These are phyloP conservation scores for Blepharisma stoltei DNA, from an alignment of 73 alveolate genomes.

Conservation along the genomic window DNA sequence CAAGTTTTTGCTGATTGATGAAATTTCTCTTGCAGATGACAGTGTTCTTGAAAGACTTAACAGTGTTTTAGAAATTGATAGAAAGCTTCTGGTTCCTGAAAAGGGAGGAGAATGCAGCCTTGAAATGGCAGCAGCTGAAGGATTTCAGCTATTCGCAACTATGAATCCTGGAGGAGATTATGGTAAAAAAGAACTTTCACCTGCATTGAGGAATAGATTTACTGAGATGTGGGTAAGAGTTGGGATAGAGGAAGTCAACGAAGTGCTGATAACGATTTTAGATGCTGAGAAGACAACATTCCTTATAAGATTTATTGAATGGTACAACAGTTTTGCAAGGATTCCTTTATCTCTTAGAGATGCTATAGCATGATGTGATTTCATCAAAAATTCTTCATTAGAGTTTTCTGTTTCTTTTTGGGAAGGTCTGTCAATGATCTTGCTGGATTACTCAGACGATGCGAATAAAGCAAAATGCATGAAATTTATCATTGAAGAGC, in stretches of 20 bases:
- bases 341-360: constrained; percentile 46
- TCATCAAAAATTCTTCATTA: neutral
- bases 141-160: constrained; percentile 92
- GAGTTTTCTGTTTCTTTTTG: neutral
- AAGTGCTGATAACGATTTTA: neutral
- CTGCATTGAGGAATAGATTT: constrained; percentile 98
- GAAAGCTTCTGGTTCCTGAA: constrained; percentile 91
- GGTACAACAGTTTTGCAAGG: constrained; percentile 43
- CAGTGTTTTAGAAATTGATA: constrained; percentile 95
- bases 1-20: constrained; percentile 95
- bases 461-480: too few species aligned
- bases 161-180: constrained; percentile 99
- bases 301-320: neutral
- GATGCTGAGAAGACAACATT: neutral
- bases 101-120: constrained; percentile 66
- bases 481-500: too few species aligned
- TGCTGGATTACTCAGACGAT: neutral
- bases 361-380: constrained; percentile 22
- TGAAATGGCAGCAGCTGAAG: constrained; percentile 76
- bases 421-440: neutral
- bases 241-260: neutral
- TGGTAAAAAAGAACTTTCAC: constrained; percentile 96
- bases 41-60: constrained; percentile 98
- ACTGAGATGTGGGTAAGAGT: constrained; percentile 95
- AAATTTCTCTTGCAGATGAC: constrained; percentile 98